Base-by-base conservation (phyloP, 176 grass and related monocot genomes). In the Panicum miliaceum region DNA sequence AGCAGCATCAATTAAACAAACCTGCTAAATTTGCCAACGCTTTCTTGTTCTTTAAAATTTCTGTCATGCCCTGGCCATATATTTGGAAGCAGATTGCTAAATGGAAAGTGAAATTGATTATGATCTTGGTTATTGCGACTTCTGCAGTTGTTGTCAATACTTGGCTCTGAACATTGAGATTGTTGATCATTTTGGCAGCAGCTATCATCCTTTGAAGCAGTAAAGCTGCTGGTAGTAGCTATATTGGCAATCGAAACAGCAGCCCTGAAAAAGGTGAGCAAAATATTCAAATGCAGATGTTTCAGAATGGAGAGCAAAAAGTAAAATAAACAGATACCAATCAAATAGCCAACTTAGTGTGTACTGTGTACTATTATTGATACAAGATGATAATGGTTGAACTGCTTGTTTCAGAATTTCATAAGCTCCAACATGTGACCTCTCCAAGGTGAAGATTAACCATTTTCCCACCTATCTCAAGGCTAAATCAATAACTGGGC, bases 61-160 rank as follows among this genome's bases (percentile, higher is more conserved):
- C 73, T 81, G 52, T 89, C 78, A 75, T 88, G 77, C 64, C 76
- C 79, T 77, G 60, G 82, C 91, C 93, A 93, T 22, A 88, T 84
- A 90, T 95, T 93, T 85, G 80, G 87, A 85, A 95, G 79, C 83
- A 89, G 87, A 27, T 87, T 89, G 46, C 85, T 65, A 70, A 95
- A 98, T 53, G 90, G 91, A 67, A 93, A 95, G 62, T 72, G 77
- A 35, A 84, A 86, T 76, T 64, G 62, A 61, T 53, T 79, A 73
- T 64, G 82, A 23, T 86, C 82, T 76, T 76, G 51, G 60, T 61
- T 77, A 40, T 22, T 78, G 18, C 91, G 64, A 79, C 61, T 69
- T 82, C 61, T 73, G 11, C 48, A 27, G 68, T 62, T 68, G 9
- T 50, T 85, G 53, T 90, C 86, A 77, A 84, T 18, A 35, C 72